phyloP scores from a whole-genome alignment of 2,329 filamentous ascomycete genomes.

The Cladophialophora psammophila region DNA sequence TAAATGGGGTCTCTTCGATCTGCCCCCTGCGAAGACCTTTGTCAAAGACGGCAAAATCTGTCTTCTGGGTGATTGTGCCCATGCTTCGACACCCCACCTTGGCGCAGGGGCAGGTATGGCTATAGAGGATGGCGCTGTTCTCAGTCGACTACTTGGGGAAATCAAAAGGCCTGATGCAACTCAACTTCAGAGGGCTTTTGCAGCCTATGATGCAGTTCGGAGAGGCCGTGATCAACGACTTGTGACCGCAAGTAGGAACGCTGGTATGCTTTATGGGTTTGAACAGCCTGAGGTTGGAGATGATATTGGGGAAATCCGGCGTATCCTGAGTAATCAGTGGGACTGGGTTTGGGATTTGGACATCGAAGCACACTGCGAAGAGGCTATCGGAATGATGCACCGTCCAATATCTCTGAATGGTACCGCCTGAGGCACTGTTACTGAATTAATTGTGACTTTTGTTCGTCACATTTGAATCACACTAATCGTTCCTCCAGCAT shows the following conservation, averaged over 20 bases:
- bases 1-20: slow-evolving; percentile 22
- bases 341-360: slow-evolving; percentile 22
- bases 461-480: not conserved
- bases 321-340: slow-evolving; percentile 1
- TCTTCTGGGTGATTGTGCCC: slow-evolving; percentile 19
- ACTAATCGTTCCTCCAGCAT: not conserved
- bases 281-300: slow-evolving; percentile 11
- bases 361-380: slow-evolving; percentile 14
- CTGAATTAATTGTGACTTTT: not conserved
- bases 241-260: slow-evolving; percentile 7
- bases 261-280: slow-evolving; percentile 14
- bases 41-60: slow-evolving; percentile 12
- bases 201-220: slow-evolving; percentile 9
- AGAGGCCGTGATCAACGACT: slow-evolving; percentile 13
- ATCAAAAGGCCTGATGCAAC: slow-evolving; percentile 5
- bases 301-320: slow-evolving; percentile 3
- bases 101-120: slow-evolving; percentile 22
- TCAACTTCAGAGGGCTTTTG: slow-evolving; percentile 8
- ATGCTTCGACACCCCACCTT: slow-evolving; percentile 19
- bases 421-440: not conserved
- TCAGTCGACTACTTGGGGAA: slow-evolving; percentile 17
- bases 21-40: slow-evolving; percentile 12
- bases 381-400: slow-evolving; percentile 17
- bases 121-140: slow-evolving; percentile 18
- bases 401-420: not conserved